Evolutionary conservation across 495 filamentous ascomycete genomes (phyloP).

Genomic region (Pseudoneurospora amorphoporcata): DNA sequence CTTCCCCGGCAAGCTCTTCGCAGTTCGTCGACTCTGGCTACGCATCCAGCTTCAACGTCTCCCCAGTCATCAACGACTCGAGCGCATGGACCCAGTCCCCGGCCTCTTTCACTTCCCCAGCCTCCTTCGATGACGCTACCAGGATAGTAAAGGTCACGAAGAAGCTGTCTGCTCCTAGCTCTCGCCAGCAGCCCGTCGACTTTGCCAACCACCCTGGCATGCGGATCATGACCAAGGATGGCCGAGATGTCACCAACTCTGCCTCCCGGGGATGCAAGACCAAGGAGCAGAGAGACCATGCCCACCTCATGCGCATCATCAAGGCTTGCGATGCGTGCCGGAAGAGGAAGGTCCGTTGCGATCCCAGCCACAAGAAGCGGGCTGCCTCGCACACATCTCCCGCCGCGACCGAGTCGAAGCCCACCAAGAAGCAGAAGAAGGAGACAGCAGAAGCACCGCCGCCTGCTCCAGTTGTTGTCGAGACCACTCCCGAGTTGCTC

Average conservation of each 20-base stretch:
- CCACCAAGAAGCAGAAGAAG: constrained; percentile 30
- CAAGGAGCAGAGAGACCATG: constrained; percentile 51
- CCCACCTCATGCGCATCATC: constrained; percentile 47
- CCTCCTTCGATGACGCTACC: constrained; percentile 7
- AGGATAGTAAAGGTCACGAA: constrained; percentile 10
- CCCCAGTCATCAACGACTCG: constrained; percentile 30
- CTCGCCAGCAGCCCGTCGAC: constrained; percentile 22
- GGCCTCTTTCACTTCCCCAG: constrained; percentile 11
- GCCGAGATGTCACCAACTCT: constrained; percentile 44
- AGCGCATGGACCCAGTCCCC: constrained; percentile 29
- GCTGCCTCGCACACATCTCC: constrained; percentile 21
- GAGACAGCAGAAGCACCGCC: constrained; percentile 12
- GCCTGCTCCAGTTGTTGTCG: constrained; percentile 9
- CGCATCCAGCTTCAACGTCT: constrained; percentile 32
- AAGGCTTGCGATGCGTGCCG: constrained; percentile 48
- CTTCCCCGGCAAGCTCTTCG: constrained; percentile 28
- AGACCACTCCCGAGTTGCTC: constrained; percentile 4
- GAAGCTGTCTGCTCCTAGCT: constrained; percentile 14
- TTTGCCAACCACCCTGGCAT: constrained; percentile 43
- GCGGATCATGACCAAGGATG: constrained; percentile 50
- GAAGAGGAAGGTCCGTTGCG: constrained; percentile 45
- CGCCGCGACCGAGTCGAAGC: constrained; percentile 22
- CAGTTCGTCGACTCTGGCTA: constrained; percentile 32
- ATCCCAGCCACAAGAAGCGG: constrained; percentile 39
- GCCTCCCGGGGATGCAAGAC: constrained; percentile 48